phyloP scores from a whole-genome alignment of 1,284 basidiomycete genomes.

The Naganishia sp. region DNA sequence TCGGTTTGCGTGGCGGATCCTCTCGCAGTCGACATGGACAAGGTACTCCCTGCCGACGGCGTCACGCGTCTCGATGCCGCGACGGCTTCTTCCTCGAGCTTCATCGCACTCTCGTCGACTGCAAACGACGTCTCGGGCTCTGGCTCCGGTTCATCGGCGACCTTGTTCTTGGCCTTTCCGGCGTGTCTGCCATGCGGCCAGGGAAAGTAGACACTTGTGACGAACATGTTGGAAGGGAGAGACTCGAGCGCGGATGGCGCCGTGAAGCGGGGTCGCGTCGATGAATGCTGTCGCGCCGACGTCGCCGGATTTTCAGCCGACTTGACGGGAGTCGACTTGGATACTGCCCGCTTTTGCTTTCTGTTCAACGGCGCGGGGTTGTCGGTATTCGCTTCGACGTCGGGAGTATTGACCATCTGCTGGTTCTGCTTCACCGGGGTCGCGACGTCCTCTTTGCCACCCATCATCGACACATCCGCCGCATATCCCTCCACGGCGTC shows the following conservation, averaged over 20 bases:
- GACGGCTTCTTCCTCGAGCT: neutral
- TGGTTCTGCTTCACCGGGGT: neutral
- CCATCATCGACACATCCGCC: conserved; percentile 12
- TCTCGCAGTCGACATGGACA: neutral
- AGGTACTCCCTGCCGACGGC: neutral
- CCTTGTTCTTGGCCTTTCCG: conserved; percentile 2
- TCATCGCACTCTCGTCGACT: neutral
- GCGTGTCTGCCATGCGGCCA: conserved; percentile 21
- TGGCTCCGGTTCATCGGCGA: neutral
- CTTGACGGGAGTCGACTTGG: neutral
- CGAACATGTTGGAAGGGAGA: conserved; percentile 47
- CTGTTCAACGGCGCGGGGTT: neutral
- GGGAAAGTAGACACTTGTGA: conserved; percentile 41
- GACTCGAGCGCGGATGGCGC: conserved; percentile 40
- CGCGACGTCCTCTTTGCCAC: neutral
- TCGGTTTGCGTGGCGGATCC: conserved; percentile 5
- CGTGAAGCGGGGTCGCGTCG: conserved; percentile 31
- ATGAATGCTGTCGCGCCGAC: conserved; percentile 16
- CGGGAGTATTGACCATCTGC: neutral
- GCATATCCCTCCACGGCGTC: conserved; percentile 8
- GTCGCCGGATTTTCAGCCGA: neutral
- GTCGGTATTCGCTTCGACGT: neutral
- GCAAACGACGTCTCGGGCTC: conserved; percentile 8
- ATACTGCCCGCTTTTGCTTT: neutral
- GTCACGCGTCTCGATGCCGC: neutral